Conservation (phyloP, 441 rosid species). For the Capsella rubella region DNA sequence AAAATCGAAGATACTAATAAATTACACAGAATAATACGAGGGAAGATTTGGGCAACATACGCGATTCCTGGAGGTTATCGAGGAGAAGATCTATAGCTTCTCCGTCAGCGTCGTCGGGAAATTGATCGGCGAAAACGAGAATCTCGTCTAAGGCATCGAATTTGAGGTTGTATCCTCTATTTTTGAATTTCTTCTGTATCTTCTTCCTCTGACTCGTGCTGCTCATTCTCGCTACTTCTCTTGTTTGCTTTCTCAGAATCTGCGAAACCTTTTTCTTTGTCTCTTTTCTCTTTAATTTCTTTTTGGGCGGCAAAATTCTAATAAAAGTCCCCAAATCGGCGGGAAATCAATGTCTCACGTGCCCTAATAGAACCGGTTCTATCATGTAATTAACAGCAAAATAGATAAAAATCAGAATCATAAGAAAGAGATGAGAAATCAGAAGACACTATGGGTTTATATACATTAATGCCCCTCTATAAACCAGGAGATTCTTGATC, state of each 20-base stretch:
- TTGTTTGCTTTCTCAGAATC: constrained; percentile 11
- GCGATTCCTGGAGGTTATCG: constrained; percentile 72
- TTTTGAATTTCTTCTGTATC: constrained; percentile 79
- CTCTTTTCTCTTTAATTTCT: neutral
- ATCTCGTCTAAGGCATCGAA: constrained; percentile 77
- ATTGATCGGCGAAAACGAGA: constrained; percentile 64
- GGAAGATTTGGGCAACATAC: constrained; percentile 36
- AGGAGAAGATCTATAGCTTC: constrained; percentile 83
- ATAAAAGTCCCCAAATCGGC: constrained; percentile 7
- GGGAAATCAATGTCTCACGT: constrained; percentile 25
- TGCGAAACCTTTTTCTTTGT: neutral
- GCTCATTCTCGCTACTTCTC: constrained; percentile 45
- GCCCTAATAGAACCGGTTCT: constrained; percentile 1
- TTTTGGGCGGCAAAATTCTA: constrained; percentile 27
- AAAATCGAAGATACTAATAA: neutral
- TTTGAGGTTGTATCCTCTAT: constrained; percentile 74
- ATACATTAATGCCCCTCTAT: neutral
- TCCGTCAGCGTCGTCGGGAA: constrained; percentile 64
- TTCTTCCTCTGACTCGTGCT: constrained; percentile 62
- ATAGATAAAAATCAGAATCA: too few species aligned
- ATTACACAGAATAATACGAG: neutral
- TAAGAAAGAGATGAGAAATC: too few species aligned
- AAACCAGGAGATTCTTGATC: constrained; percentile 4
- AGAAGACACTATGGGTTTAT: too few species aligned
- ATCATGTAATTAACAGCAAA: too few species aligned